These are phyloP conservation scores for Trypanosoma cruzi DNA, from an alignment of 208 protist genomes.

Conservation along the genomic window DNA sequence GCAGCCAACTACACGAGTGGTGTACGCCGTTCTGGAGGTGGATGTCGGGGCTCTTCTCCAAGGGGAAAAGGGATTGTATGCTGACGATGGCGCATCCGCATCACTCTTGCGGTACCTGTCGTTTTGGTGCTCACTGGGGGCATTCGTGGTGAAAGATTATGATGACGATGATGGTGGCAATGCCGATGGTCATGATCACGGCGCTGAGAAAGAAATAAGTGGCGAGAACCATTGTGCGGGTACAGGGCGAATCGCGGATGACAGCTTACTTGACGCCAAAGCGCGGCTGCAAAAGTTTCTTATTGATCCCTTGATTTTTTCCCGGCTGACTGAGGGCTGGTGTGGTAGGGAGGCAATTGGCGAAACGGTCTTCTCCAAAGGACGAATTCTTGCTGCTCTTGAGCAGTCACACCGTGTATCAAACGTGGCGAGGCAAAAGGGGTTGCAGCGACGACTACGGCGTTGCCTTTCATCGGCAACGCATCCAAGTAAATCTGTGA, in stretches of 20 bases:
- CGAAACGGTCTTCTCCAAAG: background rate
- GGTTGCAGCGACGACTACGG: slow-evolving; percentile 11
- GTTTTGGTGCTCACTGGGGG: slow-evolving; percentile 20
- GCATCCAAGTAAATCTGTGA: background rate
- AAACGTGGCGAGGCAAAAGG: slow-evolving; percentile 8
- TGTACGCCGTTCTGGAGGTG: slow-evolving; percentile 14
- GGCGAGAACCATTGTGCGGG: background rate
- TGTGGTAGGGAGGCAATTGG: background rate
- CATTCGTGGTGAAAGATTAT: slow-evolving; percentile 10
- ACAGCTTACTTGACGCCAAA: background rate
- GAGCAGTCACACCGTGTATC: slow-evolving; percentile 2
- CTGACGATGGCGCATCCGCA: background rate
- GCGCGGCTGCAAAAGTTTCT: background rate
- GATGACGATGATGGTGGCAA: background rate
- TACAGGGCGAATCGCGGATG: background rate
- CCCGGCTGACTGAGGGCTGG: slow-evolving; percentile 5
- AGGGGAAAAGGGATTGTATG: background rate
- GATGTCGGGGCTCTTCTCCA: background rate
- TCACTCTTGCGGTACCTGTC: slow-evolving; percentile 10
- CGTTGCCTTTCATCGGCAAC: background rate
- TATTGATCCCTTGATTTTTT: background rate
- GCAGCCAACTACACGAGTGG: background rate
- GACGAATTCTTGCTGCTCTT: slow-evolving; percentile 8
- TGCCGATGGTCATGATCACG: background rate
- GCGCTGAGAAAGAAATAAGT: background rate